These are phyloP conservation scores for Fomitopsis betulina DNA, from an alignment of 1,284 basidiomycete genomes.

Conservation along the genomic window DNA sequence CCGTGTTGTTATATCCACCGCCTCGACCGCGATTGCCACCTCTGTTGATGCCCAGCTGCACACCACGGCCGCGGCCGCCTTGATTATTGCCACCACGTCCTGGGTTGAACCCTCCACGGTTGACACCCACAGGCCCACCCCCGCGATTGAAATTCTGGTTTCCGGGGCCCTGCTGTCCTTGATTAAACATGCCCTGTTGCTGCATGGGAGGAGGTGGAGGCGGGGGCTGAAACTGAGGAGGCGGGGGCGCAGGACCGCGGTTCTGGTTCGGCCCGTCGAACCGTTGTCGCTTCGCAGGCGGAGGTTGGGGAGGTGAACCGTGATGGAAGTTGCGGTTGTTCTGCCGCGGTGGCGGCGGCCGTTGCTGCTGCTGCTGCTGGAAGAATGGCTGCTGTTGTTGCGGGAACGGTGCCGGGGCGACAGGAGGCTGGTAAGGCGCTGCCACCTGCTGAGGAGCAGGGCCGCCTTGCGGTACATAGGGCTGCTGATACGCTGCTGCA, in stretches of 20 bases:
- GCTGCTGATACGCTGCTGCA: constrained; percentile 52
- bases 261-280: constrained; percentile 69
- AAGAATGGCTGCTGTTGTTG: constrained; percentile 27
- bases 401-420: constrained; percentile 23
- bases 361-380: constrained; percentile 40
- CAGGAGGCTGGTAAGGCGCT: constrained; percentile 26
- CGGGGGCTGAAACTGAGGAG: constrained; percentile 41
- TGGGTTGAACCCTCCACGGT: constrained; percentile 37
- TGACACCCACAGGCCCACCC: constrained; percentile 34
- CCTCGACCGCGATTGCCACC: constrained; percentile 38
- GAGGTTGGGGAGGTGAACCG: constrained; percentile 62
- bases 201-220: constrained; percentile 30
- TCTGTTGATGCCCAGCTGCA: constrained; percentile 40
- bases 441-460: constrained; percentile 39
- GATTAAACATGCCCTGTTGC: constrained; percentile 18
- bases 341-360: constrained; percentile 44
- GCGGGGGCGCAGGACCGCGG: constrained; percentile 36
- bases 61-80: constrained; percentile 45
- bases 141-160: constrained; percentile 25
- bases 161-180: constrained; percentile 20
- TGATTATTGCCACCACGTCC: constrained; percentile 26
- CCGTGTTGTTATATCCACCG: constrained; percentile 37
- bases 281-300: constrained; percentile 79
- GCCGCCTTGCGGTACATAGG: constrained; percentile 58
- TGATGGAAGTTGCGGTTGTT: constrained; percentile 47